These are phyloP conservation scores for Zangia roseola DNA, from an alignment of 768 basidiomycete species.

Conservation along the genomic window DNA sequence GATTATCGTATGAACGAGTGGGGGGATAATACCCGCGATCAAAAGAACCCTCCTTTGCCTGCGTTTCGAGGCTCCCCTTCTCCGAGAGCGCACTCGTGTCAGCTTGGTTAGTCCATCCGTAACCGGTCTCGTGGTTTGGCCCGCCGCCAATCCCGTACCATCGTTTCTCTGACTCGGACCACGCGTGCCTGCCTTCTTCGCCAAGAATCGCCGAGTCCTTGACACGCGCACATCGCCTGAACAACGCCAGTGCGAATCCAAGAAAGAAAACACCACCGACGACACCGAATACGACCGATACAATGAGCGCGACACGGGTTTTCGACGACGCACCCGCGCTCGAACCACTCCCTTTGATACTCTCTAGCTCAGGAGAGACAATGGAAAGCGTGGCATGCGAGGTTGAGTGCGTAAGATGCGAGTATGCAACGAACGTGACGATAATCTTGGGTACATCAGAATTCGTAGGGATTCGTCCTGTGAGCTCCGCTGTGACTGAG, in stretches of 20 bases:
- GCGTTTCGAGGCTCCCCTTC: slow-evolving; percentile 33
- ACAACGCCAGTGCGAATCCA: slow-evolving; percentile 50
- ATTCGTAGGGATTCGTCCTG: slow-evolving; percentile 55
- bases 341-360: slow-evolving; percentile 33
- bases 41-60: slow-evolving; percentile 15
- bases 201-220: slow-evolving; percentile 60
- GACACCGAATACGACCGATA: slow-evolving; percentile 60
- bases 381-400: slow-evolving; percentile 63
- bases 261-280: slow-evolving; percentile 59
- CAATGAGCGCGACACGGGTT: slow-evolving; percentile 51
- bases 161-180: slow-evolving; percentile 62
- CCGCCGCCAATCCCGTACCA: slow-evolving; percentile 60
- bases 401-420: slow-evolving; percentile 61
- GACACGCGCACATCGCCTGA: slow-evolving; percentile 56
- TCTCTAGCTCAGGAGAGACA: slow-evolving; percentile 39
- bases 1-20: slow-evolving; percentile 18
- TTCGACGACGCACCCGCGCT: slow-evolving; percentile 45
- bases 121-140: slow-evolving; percentile 21
- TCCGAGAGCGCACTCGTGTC: slow-evolving; percentile 29
- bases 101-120: slow-evolving; percentile 31
- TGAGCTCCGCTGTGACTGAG: slow-evolving; percentile 40
- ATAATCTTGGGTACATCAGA: slow-evolving; percentile 42
- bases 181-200: slow-evolving; percentile 55
- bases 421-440: slow-evolving; percentile 68
- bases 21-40: slow-evolving; percentile 17